Evolutionary conservation across 176 grass and related monocot genomes (phyloP).

Genomic region (Juncus effusus): DNA sequence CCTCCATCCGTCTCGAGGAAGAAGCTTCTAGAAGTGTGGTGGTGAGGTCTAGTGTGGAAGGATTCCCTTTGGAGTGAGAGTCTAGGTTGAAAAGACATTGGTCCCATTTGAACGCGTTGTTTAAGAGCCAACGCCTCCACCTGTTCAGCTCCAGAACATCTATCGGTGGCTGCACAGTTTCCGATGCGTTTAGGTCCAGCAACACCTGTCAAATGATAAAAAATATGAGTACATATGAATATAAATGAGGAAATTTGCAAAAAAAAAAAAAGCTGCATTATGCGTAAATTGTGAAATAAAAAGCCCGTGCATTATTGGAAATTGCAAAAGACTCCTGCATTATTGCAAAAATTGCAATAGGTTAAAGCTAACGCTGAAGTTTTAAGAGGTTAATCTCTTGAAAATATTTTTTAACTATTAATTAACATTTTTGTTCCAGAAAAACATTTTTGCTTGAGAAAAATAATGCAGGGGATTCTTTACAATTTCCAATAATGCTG

Average conservation of each 20-base stretch:
- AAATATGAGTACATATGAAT: neutral
- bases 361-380: too few species aligned
- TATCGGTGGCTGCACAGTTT: constrained; percentile 37
- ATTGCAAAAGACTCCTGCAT: too few species aligned
- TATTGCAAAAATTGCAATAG: too few species aligned
- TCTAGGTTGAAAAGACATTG: constrained; percentile 59
- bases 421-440: too few species aligned
- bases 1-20: constrained; percentile 33
- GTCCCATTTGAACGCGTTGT: constrained; percentile 71
- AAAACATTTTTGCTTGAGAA: too few species aligned
- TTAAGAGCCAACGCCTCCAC: constrained; percentile 53
- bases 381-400: too few species aligned
- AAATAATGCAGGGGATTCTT: too few species aligned
- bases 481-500: too few species aligned
- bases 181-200: constrained; percentile 31
- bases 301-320: neutral
- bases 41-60: constrained; percentile 23
- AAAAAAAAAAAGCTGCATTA: too few species aligned
- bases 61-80: constrained; percentile 56
- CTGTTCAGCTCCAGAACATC: constrained; percentile 87
- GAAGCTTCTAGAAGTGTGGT: constrained; percentile 33
- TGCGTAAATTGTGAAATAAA: neutral
- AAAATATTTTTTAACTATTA: too few species aligned
- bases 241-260: too few species aligned
- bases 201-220: constrained; percentile 41